Base-by-base conservation (phyloP, 2,329 filamentous ascomycete genomes). In the Fusarium keratoplasticum region DNA sequence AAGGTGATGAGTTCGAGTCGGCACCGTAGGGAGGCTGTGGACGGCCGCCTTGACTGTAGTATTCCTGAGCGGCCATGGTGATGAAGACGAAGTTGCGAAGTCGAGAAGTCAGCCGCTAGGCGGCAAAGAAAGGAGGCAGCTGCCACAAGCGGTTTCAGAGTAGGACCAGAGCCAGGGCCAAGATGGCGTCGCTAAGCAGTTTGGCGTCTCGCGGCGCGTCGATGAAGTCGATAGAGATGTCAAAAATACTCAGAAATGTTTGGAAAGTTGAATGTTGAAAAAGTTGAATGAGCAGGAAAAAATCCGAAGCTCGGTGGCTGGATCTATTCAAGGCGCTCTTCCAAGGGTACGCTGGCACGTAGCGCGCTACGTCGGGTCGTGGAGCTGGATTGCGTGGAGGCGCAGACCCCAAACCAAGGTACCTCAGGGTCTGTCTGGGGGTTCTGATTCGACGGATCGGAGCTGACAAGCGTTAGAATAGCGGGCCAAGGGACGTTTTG, bases 1-100 rank as follows among this genome's bases (percentile, higher is more conserved):
- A 85, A 67, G 87, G 83, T 68, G 84, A 79, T 70, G 84, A 75
- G 79, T 83, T 79, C 72, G 81, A 72, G 74, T 82, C 76, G 77
- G 77, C 78, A 79, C 78, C 78, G 77, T 81, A 78, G 71, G 81
- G 79, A 71, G 79, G 78, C 76, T 77, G 81, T 69, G 83, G 80
- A 75, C 87, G 79, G 77, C 87, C 86, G 83, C 77, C 79, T 68
- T 82, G 75, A 75, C 13, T 54, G 50, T 93, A 93, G 83, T 94
- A 94, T 77, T 93, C 89, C 84, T 91, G 88, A 73, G 89, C 86
- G 52, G 90, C 88, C 91, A 92, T 92, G 59, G 18, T 72, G 71
- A 50, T 50, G 55, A 64, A 36, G 42, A 74, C 54, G 50, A 70
- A 57, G 60, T 66, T 66, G 40, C 25, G 66, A 47, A 64, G 65